phyloP scores from a whole-genome alignment of 345 rosid species.

The Syzygium aqueum region DNA sequence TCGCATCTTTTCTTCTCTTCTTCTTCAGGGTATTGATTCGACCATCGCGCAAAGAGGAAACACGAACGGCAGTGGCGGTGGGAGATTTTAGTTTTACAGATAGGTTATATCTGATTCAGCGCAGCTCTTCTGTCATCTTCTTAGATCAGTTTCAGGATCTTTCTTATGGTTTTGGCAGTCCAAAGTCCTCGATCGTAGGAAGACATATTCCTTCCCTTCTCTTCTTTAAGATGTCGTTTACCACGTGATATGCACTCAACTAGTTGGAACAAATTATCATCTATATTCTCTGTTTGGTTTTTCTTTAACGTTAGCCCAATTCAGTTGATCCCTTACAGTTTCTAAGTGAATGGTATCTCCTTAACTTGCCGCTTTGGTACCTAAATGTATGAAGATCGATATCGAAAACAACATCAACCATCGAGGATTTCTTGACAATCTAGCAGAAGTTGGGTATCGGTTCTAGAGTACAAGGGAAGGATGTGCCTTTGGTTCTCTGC shows the following conservation, averaged over 20 bases:
- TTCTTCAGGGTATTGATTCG: background rate
- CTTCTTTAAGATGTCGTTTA: background rate
- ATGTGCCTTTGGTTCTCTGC: background rate
- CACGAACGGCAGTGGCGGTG: background rate
- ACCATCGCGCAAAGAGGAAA: background rate
- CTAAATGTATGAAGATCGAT: background rate
- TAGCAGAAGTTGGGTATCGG: background rate
- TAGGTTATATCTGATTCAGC: background rate
- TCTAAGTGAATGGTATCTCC: background rate
- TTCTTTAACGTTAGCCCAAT: background rate
- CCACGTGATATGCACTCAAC: background rate
- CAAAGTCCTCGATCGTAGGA: background rate
- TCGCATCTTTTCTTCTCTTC: background rate
- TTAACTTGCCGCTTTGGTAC: background rate
- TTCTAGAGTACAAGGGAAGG: background rate
- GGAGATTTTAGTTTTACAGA: background rate
- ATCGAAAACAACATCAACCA: background rate
- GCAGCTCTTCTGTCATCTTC: background rate
- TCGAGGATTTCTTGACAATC: background rate
- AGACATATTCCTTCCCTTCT: background rate
- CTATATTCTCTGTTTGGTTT: background rate
- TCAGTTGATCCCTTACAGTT: background rate
- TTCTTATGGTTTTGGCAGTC: background rate
- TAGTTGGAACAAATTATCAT: background rate
- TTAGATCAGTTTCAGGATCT: background rate